phyloP scores from a whole-genome alignment of 768 basidiomycete species.

The Pholiota microspora region DNA sequence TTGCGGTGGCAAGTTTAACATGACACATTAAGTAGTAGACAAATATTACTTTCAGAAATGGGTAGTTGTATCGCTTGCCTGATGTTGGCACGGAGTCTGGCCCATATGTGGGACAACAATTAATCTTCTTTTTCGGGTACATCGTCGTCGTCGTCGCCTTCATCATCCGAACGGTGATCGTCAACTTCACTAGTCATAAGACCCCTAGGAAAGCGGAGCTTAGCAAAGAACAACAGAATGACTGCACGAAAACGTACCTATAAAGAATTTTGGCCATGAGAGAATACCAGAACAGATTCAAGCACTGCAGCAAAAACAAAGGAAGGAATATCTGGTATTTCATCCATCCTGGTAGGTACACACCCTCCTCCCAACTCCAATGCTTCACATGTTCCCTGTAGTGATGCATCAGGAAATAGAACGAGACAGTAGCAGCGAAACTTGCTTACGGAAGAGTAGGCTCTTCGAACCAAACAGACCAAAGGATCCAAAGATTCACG shows the following conservation, averaged over 20 bases:
- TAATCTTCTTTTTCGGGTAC: slow-evolving; percentile 2
- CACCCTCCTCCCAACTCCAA: slow-evolving; percentile 62
- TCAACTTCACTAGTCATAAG: slow-evolving; percentile 42
- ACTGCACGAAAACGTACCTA: slow-evolving; percentile 47
- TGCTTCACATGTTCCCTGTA: slow-evolving; percentile 49
- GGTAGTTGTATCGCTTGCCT: neutral
- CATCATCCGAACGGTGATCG: slow-evolving; percentile 84
- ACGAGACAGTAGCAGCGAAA: neutral
- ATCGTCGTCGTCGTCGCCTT: slow-evolving; percentile 64
- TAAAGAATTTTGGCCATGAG: slow-evolving; percentile 76
- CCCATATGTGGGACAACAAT: neutral
- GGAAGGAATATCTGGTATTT: slow-evolving; percentile 77
- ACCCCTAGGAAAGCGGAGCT: slow-evolving; percentile 43
- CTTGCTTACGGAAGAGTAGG: slow-evolving; percentile 70
- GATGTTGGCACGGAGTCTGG: neutral
- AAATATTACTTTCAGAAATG: neutral
- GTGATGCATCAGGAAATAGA: slow-evolving; percentile 7
- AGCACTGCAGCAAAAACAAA: slow-evolving; percentile 68
- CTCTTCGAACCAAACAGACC: slow-evolving; percentile 82
- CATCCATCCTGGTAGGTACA: slow-evolving; percentile 78
- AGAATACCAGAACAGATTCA: slow-evolving; percentile 95
- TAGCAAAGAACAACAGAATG: slow-evolving; percentile 5
- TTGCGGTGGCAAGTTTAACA: neutral
- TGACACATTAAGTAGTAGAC: neutral
- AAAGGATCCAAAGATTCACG: slow-evolving; percentile 81